Conservation (phyloP, 257 asterid genomes). For the Rauvolfia tetraphylla region DNA sequence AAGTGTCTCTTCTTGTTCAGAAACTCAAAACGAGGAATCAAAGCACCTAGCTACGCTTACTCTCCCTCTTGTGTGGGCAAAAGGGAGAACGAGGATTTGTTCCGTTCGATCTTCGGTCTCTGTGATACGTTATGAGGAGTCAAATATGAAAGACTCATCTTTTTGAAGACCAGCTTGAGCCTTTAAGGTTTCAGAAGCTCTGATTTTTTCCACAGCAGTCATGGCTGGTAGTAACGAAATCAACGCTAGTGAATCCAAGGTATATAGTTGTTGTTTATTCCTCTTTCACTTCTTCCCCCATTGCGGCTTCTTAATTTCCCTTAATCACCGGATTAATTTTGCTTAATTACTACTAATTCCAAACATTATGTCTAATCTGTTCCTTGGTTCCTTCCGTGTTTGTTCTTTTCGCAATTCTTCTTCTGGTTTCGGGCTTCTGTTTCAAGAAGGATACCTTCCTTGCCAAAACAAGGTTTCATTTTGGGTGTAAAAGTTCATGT, state of each 20-base stretch:
- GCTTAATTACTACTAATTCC: slow-evolving; percentile 2
- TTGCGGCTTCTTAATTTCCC: neutral
- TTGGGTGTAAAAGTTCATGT: neutral
- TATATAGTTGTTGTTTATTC: neutral
- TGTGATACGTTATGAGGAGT: slow-evolving; percentile 27
- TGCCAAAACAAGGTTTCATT: neutral
- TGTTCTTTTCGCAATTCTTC: neutral
- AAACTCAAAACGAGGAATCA: slow-evolving; percentile 12
- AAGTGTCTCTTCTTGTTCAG: slow-evolving; percentile 36
- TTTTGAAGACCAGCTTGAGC: slow-evolving; percentile 26
- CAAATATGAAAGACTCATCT: slow-evolving; percentile 12
- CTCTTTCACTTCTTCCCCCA: neutral
- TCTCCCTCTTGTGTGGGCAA: neutral
- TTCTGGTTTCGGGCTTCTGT: slow-evolving; percentile 2
- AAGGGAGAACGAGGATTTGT: neutral
- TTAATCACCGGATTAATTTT: neutral
- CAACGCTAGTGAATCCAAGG: slow-evolving; percentile 39
- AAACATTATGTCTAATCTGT: neutral
- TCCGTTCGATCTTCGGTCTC: slow-evolving; percentile 3
- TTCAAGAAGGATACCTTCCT: slow-evolving; percentile 2
- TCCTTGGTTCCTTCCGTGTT: neutral
- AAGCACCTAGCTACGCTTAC: neutral
- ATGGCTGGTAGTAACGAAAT: slow-evolving; percentile 51
- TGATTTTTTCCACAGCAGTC: slow-evolving; percentile 1
- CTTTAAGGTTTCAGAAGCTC: slow-evolving; percentile 8